phyloP scores from a whole-genome alignment of 441 rosid genomes.

The Gossypium lobatum region DNA sequence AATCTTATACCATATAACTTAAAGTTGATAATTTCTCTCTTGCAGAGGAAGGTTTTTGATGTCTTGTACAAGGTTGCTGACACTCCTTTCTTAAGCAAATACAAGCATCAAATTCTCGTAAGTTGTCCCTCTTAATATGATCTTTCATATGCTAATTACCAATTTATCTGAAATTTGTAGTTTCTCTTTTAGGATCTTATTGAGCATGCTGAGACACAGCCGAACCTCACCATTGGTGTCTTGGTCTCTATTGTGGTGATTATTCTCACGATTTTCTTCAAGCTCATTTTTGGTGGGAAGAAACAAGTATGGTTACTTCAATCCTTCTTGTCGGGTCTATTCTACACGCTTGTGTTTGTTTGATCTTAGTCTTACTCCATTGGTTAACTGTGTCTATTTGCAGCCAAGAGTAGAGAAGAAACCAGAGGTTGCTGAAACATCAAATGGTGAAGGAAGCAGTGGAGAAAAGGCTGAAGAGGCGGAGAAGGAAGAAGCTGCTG shows the following conservation, averaged over 20 bases:
- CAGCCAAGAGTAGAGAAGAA: conserved; percentile 46
- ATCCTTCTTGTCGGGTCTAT: background rate
- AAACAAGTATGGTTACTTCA: conserved; percentile 36
- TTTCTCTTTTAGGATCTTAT: conserved; percentile 47
- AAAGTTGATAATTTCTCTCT: background rate
- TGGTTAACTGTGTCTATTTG: background rate
- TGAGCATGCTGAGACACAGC: conserved; percentile 86
- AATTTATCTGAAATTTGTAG: background rate
- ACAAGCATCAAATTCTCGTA: conserved; percentile 64
- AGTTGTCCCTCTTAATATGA: conserved; percentile 16
- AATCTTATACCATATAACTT: conserved; percentile 3
- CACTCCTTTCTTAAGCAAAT: conserved; percentile 58
- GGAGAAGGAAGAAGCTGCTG: conserved; percentile 40
- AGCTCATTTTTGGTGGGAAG: conserved; percentile 71
- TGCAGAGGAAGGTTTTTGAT: conserved; percentile 86
- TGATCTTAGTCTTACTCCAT: background rate
- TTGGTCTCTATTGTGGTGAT: conserved; percentile 51
- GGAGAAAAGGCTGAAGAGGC: conserved; percentile 44
- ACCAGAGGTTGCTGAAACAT: conserved; percentile 40
- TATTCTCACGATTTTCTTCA: conserved; percentile 44
- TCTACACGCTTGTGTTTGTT: background rate
- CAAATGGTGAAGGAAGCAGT: conserved; percentile 37
- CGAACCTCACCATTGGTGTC: conserved; percentile 70
- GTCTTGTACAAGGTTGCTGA: conserved; percentile 77
- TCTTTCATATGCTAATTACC: background rate